Conservation (phyloP, 352 stramenopile genomes). For the Globisporangium camurandrum region DNA sequence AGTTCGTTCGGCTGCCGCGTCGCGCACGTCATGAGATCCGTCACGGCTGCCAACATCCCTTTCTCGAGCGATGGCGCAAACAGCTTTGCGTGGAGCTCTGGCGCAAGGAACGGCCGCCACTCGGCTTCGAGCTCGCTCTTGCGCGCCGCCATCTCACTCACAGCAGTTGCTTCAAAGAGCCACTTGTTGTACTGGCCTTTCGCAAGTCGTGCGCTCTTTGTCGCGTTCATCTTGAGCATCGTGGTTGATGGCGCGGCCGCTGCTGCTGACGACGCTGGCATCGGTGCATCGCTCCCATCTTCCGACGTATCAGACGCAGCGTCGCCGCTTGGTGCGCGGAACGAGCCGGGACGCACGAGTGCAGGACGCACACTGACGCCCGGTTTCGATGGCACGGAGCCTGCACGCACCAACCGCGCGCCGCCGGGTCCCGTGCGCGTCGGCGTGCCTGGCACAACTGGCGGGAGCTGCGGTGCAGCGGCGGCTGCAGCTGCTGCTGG, state of each 20-base stretch:
- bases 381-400: slow-evolving; percentile 6
- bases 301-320: slow-evolving; percentile 12
- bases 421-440: slow-evolving; percentile 6
- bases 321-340: slow-evolving; percentile 9
- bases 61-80: slow-evolving; percentile 78
- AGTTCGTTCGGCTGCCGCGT: slow-evolving; percentile 61
- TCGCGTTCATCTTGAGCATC: slow-evolving; percentile 52
- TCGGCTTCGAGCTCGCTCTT: slow-evolving; percentile 73
- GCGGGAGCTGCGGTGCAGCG: slow-evolving; percentile 2
- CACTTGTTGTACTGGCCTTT: slow-evolving; percentile 79
- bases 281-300: slow-evolving; percentile 19
- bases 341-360: slow-evolving; percentile 26
- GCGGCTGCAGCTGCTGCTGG: not conserved
- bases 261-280: not conserved
- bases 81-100: slow-evolving; percentile 66
- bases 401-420: slow-evolving; percentile 6
- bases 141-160: slow-evolving; percentile 54
- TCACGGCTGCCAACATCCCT: slow-evolving; percentile 74
- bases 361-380: slow-evolving; percentile 19
- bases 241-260: too few relatives aligned
- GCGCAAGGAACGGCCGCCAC: slow-evolving; percentile 63
- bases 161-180: slow-evolving; percentile 71
- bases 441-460: slow-evolving; percentile 8
- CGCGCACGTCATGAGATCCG: slow-evolving; percentile 62
- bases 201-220: slow-evolving; percentile 44